Conservation (phyloP, 2,329 filamentous ascomycete species). For the Neodidymelliopsis sp. region DNA sequence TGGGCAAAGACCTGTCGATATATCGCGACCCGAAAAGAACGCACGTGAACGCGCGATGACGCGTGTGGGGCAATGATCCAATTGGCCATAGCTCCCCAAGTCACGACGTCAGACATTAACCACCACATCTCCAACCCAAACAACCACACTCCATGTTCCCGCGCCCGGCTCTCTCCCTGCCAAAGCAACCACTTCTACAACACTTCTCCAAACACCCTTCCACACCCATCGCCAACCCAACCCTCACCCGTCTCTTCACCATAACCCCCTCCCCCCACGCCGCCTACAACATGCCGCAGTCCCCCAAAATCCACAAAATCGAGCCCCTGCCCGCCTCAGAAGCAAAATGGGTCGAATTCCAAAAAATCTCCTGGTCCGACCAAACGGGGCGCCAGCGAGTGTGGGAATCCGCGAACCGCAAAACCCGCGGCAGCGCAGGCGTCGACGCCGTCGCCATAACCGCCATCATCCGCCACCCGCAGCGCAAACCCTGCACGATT, state of each 20-base stretch:
- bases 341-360: conserved; percentile 65
- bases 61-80: conserved; percentile 8
- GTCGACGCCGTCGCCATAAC: conserved; percentile 67
- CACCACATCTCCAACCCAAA: neutral
- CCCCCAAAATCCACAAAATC: conserved; percentile 45
- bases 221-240: neutral
- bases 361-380: conserved; percentile 61
- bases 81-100: conserved; percentile 7
- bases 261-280: conserved; percentile 16
- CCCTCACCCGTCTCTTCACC: conserved; percentile 23
- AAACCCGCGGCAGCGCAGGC: conserved; percentile 62
- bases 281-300: conserved; percentile 45
- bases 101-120: conserved; percentile 10
- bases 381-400: conserved; percentile 56
- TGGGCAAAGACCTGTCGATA: neutral
- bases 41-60: conserved; percentile 15
- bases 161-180: neutral
- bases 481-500: conserved; percentile 58
- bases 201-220: neutral
- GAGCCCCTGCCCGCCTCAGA: conserved; percentile 60
- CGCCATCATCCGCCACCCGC: conserved; percentile 61
- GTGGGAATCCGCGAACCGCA: conserved; percentile 60
- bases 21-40: no score
- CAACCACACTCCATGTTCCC: conserved; percentile 14
- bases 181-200: neutral